Conservation (phyloP, 805 yeast species). For the Myxozyma sirexii region DNA sequence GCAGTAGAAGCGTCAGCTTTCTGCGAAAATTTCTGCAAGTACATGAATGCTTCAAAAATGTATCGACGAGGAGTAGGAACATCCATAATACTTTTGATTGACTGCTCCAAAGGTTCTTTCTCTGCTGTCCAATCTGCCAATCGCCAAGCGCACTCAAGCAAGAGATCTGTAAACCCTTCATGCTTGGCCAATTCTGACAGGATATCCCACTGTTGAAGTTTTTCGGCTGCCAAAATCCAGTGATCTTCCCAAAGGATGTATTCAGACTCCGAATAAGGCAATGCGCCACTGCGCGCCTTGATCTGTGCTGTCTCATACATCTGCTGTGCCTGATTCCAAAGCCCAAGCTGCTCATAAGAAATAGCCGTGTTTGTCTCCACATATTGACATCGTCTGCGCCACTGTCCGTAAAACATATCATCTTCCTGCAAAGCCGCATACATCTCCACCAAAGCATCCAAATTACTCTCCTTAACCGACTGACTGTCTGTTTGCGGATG, state of each 20-base stretch:
- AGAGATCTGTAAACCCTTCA: slow-evolving; percentile 92
- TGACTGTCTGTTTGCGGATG: slow-evolving; percentile 66
- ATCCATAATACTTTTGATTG: slow-evolving; percentile 95
- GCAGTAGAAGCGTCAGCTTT: slow-evolving; percentile 76
- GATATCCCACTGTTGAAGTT: slow-evolving; percentile 97
- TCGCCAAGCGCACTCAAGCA: slow-evolving; percentile 99
- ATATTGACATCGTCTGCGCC: slow-evolving; percentile 96
- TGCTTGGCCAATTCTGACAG: slow-evolving; percentile 95
- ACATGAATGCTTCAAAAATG: slow-evolving; percentile 89
- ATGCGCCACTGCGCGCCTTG: slow-evolving; percentile 90
- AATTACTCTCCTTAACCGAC: slow-evolving; percentile 78
- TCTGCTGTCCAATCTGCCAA: slow-evolving; percentile 98
- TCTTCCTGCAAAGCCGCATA: slow-evolving; percentile 89
- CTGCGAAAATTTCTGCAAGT: slow-evolving; percentile 91
- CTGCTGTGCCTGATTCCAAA: slow-evolving; percentile 93
- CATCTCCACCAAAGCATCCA: slow-evolving; percentile 87
- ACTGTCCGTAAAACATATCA: slow-evolving; percentile 95
- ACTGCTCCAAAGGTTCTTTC: slow-evolving; percentile 88
- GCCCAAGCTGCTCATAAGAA: slow-evolving; percentile 90
- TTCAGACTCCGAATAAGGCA: slow-evolving; percentile 94
- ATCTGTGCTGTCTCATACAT: slow-evolving; percentile 95
- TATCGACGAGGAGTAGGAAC: slow-evolving; percentile 98
- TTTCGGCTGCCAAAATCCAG: slow-evolving; percentile 97
- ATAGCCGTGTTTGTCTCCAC: slow-evolving; percentile 90
- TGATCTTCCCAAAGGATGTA: slow-evolving; percentile 98